These are phyloP conservation scores for Martensiomyces pterosporus DNA, from an alignment of 192 early-diverging fungal species.

Conservation along the genomic window DNA sequence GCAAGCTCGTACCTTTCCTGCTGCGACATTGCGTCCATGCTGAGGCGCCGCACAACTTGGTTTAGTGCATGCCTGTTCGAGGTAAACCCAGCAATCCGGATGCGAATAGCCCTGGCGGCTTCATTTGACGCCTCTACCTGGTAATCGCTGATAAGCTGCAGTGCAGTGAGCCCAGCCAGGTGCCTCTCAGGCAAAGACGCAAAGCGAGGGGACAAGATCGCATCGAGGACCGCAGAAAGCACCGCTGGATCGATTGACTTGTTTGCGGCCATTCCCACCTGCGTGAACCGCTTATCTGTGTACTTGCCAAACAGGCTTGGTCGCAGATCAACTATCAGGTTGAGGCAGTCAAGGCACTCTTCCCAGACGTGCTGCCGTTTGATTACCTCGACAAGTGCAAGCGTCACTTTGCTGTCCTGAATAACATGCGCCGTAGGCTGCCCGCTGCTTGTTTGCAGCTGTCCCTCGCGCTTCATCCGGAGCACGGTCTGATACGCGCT, in stretches of 20 bases:
- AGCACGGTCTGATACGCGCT: slow-evolving; percentile 10
- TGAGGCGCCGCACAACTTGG: neutral
- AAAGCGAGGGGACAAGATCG: slow-evolving; percentile 19
- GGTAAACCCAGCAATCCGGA: too few relatives aligned
- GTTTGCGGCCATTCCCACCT: neutral
- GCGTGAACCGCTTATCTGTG: slow-evolving; percentile 14
- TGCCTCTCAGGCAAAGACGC: slow-evolving; percentile 22
- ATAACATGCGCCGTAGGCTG: slow-evolving; percentile 9
- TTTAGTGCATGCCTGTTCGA: slow-evolving; percentile 10
- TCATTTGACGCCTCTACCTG: too few relatives aligned
- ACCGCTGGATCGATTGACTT: neutral
- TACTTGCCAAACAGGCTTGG: slow-evolving; percentile 3
- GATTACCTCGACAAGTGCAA: slow-evolving; percentile 8
- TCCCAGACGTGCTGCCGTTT: slow-evolving; percentile 19
- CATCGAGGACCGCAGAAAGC: slow-evolving; percentile 1
- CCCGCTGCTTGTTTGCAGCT: slow-evolving; percentile 7
- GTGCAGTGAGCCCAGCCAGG: slow-evolving; percentile 32
- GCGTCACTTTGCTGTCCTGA: slow-evolving; percentile 14
- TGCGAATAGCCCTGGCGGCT: too few relatives aligned
- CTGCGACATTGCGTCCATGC: neutral
- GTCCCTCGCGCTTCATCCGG: slow-evolving; percentile 1
- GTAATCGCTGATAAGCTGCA: slow-evolving; percentile 33
- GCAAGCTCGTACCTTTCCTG: slow-evolving; percentile 16
- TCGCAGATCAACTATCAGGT: slow-evolving; percentile 22
- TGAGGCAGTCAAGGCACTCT: slow-evolving; percentile 17